Conservation (phyloP, 2,329 filamentous ascomycete species). For the Calonectria crousiana region DNA sequence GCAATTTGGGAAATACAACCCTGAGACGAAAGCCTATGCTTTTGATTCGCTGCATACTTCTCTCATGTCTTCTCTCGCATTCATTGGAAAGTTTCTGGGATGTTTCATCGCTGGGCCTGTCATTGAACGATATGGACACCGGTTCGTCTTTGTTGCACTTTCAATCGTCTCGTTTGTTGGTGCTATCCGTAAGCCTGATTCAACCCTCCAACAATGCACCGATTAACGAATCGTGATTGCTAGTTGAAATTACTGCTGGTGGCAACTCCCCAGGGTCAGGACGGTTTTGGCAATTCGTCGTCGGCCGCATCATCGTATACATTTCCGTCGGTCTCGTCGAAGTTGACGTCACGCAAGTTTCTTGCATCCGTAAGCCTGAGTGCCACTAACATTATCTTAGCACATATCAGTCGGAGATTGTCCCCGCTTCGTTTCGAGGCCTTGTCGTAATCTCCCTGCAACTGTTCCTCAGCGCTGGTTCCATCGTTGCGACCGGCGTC, state of each 20-base stretch:
- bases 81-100: slow-evolving; percentile 19
- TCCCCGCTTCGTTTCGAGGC: slow-evolving; percentile 22
- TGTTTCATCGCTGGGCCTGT: slow-evolving; percentile 19
- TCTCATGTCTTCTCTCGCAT: slow-evolving; percentile 16
- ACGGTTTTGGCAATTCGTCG: slow-evolving; percentile 17
- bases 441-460: slow-evolving; percentile 23
- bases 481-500: slow-evolving; percentile 10
- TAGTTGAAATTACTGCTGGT: background rate
- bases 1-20: slow-evolving; percentile 2
- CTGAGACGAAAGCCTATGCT: background rate
- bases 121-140: slow-evolving; percentile 22
- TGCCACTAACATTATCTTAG: background rate
- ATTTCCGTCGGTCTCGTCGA: slow-evolving; percentile 23
- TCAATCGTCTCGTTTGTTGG: slow-evolving; percentile 18
- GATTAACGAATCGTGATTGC: background rate
- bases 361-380: too few species aligned
- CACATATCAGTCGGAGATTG: slow-evolving; percentile 23
- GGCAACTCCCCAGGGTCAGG: slow-evolving; percentile 2
- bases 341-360: slow-evolving; percentile 17
- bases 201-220: background rate
- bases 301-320: slow-evolving; percentile 21
- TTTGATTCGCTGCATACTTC: slow-evolving; percentile 4
- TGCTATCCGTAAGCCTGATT: slow-evolving; percentile 5
- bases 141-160: slow-evolving; percentile 7
- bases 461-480: slow-evolving; percentile 19